phyloP scores from a whole-genome alignment of 805 yeast species.

The Spathaspora sp. region DNA sequence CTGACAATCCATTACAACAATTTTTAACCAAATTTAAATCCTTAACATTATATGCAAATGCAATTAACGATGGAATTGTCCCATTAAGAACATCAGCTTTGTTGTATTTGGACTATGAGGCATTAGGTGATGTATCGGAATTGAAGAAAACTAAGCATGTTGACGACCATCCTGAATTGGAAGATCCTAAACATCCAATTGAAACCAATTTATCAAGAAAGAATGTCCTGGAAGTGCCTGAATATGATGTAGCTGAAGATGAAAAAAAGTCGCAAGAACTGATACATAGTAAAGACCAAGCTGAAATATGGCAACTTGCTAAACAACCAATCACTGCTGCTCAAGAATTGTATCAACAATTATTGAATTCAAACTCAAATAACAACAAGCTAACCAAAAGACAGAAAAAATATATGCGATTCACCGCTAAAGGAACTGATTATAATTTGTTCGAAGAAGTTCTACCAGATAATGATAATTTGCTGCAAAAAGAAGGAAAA shows the following conservation, averaged over 20 bases:
- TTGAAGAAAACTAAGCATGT: slow-evolving; percentile 15
- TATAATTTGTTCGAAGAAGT: slow-evolving; percentile 5
- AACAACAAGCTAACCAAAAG: slow-evolving; percentile 5
- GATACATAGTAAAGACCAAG: not conserved
- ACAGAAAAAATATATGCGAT: slow-evolving; percentile 16
- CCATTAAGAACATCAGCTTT: slow-evolving; percentile 42
- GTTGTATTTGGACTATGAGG: slow-evolving; percentile 40
- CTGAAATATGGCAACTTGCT: not conserved
- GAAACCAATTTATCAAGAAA: slow-evolving; percentile 10
- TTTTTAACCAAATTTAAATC: slow-evolving; percentile 26
- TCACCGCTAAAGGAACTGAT: slow-evolving; percentile 21
- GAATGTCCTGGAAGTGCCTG: slow-evolving; percentile 32
- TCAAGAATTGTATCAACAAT: slow-evolving; percentile 12
- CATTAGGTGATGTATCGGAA: slow-evolving; percentile 36
- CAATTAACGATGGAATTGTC: slow-evolving; percentile 44
- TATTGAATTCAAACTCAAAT: slow-evolving; percentile 9
- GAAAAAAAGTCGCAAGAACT: not conserved
- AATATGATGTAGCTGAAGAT: slow-evolving; percentile 10
- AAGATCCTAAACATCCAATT: slow-evolving; percentile 1
- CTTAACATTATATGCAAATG: slow-evolving; percentile 41
- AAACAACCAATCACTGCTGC: not conserved
- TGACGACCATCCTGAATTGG: slow-evolving; percentile 4
- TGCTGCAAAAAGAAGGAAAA: not conserved
- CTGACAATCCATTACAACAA: slow-evolving; percentile 35
- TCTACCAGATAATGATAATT: not conserved